Base-by-base conservation (phyloP, 148 eudicot genomes). In the Rheum nobile region DNA sequence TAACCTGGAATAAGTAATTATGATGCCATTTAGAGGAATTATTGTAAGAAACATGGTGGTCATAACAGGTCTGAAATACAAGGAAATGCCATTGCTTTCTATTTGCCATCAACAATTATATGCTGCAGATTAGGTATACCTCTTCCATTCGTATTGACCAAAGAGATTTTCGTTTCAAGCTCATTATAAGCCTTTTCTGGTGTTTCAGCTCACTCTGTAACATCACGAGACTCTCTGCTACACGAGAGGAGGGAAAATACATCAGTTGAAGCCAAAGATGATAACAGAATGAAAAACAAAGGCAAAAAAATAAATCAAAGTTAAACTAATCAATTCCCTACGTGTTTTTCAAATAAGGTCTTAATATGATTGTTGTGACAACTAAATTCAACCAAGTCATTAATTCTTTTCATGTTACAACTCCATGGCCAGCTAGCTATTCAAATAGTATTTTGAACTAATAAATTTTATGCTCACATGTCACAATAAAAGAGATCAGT, bases 141-240 rank as follows among this genome's bases (percentile, higher is more conserved):
- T 94, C 96, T 77, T 89, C 98, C 84, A 94, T 76, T 81, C 82
- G 87, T 79, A 76, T 91, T n/a, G 91, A 83, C 98, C 98, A 94
- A 41, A 94, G 97, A 67, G 96, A 94, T 88, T 91, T 91, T 83
- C 84, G 90, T 84, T 88, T 85, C 91, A 94, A 85, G 84, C 87
- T 85, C 85, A 86, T 75, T 24, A 89, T 97, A 72, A 84, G 81
- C 77, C 87, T 94, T 78, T 85, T 89, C 86, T 94, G 97, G 67
- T 91, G 97, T 79, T 86, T 92, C 35, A 91, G 83, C 85, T 94
- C 98, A 83, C 80, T 84, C 31, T 88, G 93, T 76, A 94, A 83
- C 81, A 91, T 91, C 77, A 81, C 71, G 73, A 94, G 84, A 78
- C 83, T 80, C 82, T 87, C 98, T 73, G 97, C 98, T 34, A 43